phyloP scores from a whole-genome alignment of 2,329 filamentous ascomycete genomes.

The Botryotinia narcissicola region DNA sequence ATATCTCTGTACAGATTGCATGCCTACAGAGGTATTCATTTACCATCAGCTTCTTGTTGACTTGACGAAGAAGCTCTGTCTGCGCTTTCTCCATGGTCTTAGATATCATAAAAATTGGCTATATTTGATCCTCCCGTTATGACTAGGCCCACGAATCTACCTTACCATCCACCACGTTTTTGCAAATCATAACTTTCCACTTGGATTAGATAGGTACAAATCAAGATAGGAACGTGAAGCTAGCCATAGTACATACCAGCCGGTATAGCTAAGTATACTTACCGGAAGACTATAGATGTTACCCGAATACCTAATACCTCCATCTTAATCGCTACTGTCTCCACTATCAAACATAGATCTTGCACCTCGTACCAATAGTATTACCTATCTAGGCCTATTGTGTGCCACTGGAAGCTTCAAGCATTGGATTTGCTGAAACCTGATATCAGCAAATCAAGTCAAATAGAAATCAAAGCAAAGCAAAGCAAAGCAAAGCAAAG shows the following conservation, averaged over 20 bases:
- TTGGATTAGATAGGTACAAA: not conserved
- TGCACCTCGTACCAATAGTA: not conserved
- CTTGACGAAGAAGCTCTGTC: not conserved
- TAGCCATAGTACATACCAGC: not conserved
- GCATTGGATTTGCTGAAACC: not conserved
- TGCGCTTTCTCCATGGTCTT: not conserved
- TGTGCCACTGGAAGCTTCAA: not conserved
- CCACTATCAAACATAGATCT: slow-evolving; percentile 9
- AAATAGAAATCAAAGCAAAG: not conserved
- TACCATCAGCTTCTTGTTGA: not conserved
- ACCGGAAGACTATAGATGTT: slow-evolving; percentile 9
- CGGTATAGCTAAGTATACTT: not conserved
- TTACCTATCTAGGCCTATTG: not conserved
- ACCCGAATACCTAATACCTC: not conserved
- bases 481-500: not conserved
- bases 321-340: not conserved
- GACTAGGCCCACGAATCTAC: not conserved
- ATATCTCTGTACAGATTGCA: not conserved
- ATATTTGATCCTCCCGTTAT: not conserved
- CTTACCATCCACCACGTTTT: not conserved
- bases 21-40: not conserved
- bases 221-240: not conserved
- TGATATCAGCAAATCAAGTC: slow-evolving; percentile 1
- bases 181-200: not conserved
- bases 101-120: not conserved